These are phyloP conservation scores for Russula dissimulans DNA, from an alignment of 768 basidiomycete genomes.

Conservation along the genomic window DNA sequence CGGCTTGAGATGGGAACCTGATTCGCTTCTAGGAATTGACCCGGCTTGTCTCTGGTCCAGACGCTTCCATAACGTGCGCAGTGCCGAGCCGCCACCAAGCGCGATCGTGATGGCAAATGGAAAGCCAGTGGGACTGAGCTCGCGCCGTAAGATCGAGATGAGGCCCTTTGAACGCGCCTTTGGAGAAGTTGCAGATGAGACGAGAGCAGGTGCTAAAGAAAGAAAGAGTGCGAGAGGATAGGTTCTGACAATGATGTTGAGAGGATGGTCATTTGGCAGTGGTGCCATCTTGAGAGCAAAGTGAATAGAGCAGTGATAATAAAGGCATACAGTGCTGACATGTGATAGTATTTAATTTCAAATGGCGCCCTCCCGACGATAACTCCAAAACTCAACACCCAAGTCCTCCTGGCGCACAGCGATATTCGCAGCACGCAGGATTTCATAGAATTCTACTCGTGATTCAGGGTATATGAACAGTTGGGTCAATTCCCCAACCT, in stretches of 20 bases:
- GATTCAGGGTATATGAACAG: slow-evolving; percentile 71
- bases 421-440: slow-evolving; percentile 37
- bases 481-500: slow-evolving; percentile 50
- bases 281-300: neutral
- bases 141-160: slow-evolving; percentile 40
- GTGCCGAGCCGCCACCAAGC: slow-evolving; percentile 52
- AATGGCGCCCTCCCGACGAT: slow-evolving; percentile 22
- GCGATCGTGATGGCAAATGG: slow-evolving; percentile 58
- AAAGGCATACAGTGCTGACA: neutral
- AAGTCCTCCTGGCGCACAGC: slow-evolving; percentile 14
- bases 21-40: neutral
- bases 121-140: slow-evolving; percentile 55
- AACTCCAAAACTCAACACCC: slow-evolving; percentile 62
- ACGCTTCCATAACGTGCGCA: slow-evolving; percentile 38
- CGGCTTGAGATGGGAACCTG: slow-evolving; percentile 22
- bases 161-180: slow-evolving; percentile 22
- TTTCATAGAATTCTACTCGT: slow-evolving; percentile 51
- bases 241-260: slow-evolving; percentile 54
- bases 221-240: slow-evolving; percentile 58
- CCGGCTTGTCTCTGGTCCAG: slow-evolving; percentile 18
- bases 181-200: slow-evolving; percentile 40
- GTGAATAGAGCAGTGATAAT: neutral
- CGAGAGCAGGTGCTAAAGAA: slow-evolving; percentile 54
- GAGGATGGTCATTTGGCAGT: slow-evolving; percentile 35
- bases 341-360: neutral